Evolutionary conservation across 2,329 filamentous ascomycete species (phyloP), one percentile per base, ranked within the genome.

Genomic region (Sporothrix brunneoviolacea): DNA sequence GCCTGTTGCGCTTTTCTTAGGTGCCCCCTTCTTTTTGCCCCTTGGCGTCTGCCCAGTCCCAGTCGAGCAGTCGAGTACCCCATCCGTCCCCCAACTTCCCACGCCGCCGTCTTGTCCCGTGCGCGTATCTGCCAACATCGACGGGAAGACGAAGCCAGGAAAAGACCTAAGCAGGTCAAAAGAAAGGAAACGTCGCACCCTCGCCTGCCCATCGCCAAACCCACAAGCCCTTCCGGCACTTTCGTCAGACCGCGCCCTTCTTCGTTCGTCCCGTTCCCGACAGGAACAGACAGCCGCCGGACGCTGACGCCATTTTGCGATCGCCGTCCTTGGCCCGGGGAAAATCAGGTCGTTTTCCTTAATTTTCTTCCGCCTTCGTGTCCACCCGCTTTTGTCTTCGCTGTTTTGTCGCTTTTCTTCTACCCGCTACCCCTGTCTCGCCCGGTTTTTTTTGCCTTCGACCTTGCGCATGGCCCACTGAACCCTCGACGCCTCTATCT

Each of bases 401-500:
- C 22, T 35, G 4, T 24, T 37, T 46, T 39, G 32, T 35, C 42
- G n/a, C 19, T 28, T 28, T 32, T 27, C 28, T 43, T 37, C 50
- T 16, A 48, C 21, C 27, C 45, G 21, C 41, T 41, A 44, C 44
- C 45, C 45, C 40, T 52, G 50, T 52, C 45, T 33, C 27, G 28
- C 46, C 35, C 35, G 33, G 10, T 9, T 39, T 48, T 48, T 42
- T 43, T 21, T 40, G 35, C 22, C 45, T 44, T 32, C 28, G 27
- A 27, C 33, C 21, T 48, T 48, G 45, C 50, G 50, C 44, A 32
- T 37, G 50, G 45, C 50, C 50, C 50, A 48, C 50, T 40, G 35
- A 37, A 21, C 30, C 12, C 28, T 40, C 41, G 42, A 41, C 46
- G 28, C 18, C 30, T 27, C 42, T 21, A 35, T 27, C 28, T 10